Base-by-base conservation (phyloP, 768 basidiomycete genomes). In the Hydnomerulius pinastri region DNA sequence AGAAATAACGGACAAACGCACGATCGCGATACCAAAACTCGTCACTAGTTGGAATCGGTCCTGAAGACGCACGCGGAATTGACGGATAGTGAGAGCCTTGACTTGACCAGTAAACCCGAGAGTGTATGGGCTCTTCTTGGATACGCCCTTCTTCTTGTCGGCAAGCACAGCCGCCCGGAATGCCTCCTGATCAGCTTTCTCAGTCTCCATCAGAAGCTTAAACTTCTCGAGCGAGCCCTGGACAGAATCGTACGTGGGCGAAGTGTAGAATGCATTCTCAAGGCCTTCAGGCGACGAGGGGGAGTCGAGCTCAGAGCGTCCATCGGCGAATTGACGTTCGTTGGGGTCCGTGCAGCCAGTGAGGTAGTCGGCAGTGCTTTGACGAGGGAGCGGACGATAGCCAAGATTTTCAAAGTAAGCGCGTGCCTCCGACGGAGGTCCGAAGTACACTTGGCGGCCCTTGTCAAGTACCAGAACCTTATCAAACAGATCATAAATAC, bases 361-460 rank as follows among this genome's bases (percentile, higher is more conserved):
- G 18, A 94, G 77, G 66, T 89, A 94, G 64, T 94, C 92, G 9
- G 91, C 83, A 12, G 88, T 90, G 57, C 83, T 90, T 67, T 94
- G 92, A 32, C 91, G 84, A 47, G 88, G 86, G 21, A 89, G 81
- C 17, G 87, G 54, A 30, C 80, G 79, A 69, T 83, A 91, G 15
- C 92, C 90, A 36, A 92, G 71, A 25, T 68, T 67, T 57, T 89
- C 80, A 58, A 97, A 93, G 71, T 95, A 95, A 2, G 71, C 71
- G 13, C 90, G 81, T 13, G 93, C 93, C 53, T 86, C 79, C 7
- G 77, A 72, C 4, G 83, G 78, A 6, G 86, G 81, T 24, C 93
- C 93, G 60, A 80, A 90, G 75, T 84, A 96, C 10, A 90, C 86
- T 65, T 89, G 86, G 23, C 78, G 86, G 9, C 92, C 90, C 58